Percentiles rank a stretch among this genome's conserved stretches.
These are phyloP conservation scores for Phylloporus arenicola DNA, from an alignment of 768 basidiomycete species.

Conservation along the genomic window DNA sequence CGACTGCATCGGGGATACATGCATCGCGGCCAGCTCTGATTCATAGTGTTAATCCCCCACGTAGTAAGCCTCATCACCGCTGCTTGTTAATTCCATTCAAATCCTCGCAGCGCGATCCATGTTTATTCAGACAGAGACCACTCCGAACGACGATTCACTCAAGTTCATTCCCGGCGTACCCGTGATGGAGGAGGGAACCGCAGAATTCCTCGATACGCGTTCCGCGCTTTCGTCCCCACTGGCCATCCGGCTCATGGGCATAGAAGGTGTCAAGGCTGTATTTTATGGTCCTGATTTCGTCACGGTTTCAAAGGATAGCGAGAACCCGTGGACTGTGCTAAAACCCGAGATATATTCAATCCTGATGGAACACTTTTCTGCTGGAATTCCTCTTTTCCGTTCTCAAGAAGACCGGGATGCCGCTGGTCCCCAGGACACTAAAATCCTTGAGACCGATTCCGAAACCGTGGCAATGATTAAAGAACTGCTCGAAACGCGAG, in stretches of 20 bases:
- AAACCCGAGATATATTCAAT: slow-evolving; percentile 97
- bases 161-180: slow-evolving; percentile 94
- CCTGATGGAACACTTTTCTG: slow-evolving; percentile 96
- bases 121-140: slow-evolving; percentile 98
- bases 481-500: slow-evolving; percentile 90
- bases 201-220: slow-evolving; percentile 90
- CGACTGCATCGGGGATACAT: slow-evolving; percentile 29
- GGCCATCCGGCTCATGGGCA: slow-evolving; percentile 91
- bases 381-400: slow-evolving; percentile 82
- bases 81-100: neutral
- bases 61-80: slow-evolving; percentile 29
- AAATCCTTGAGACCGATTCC: slow-evolving; percentile 88
- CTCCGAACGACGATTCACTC: slow-evolving; percentile 94
- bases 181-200: slow-evolving; percentile 85
- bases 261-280: slow-evolving; percentile 82
- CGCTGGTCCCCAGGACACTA: slow-evolving; percentile 89
- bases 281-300: slow-evolving; percentile 99
- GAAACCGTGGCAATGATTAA: slow-evolving; percentile 99
- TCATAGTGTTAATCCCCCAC: slow-evolving; percentile 16
- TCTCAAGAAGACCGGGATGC: slow-evolving; percentile 72
- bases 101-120: slow-evolving; percentile 63
- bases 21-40: slow-evolving; percentile 5
- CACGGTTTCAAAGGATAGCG: slow-evolving; percentile 87
- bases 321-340: slow-evolving; percentile 80
- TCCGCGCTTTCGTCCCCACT: slow-evolving; percentile 86